Percentiles rank a stretch among this genome's conserved stretches.
phyloP scores from a whole-genome alignment of 2,329 filamentous ascomycete species.

The Ophiostoma sp. region DNA sequence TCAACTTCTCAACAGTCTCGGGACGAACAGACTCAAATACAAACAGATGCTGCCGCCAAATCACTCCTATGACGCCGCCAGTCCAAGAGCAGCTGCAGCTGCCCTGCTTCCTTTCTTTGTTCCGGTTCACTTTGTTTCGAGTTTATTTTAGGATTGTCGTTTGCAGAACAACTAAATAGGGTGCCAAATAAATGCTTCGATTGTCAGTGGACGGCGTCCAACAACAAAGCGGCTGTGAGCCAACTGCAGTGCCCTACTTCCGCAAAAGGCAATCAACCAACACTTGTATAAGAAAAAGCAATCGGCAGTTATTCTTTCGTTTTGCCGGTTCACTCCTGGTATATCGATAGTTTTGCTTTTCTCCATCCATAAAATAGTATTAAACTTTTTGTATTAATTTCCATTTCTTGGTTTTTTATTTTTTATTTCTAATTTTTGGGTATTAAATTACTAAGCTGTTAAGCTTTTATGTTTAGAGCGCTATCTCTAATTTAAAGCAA shows the following conservation, averaged over 20 bases:
- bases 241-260: slow-evolving; percentile 2
- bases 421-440: no score
- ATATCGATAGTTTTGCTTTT: neutral
- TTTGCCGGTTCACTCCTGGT: neutral
- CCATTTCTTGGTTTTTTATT: no score
- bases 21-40: no score
- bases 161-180: neutral
- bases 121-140: neutral
- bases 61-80: neutral
- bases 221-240: slow-evolving; percentile 9
- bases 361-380: no score
- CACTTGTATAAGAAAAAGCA: neutral
- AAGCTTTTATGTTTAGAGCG: no score
- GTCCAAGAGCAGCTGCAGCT: neutral
- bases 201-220: neutral
- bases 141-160: neutral
- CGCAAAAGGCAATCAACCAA: slow-evolving; percentile 5
- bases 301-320: neutral
- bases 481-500: no score
- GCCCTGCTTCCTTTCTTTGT: neutral
- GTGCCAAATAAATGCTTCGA: neutral
- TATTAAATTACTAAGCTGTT: no score
- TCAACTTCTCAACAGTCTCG: no score
- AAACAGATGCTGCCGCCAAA: no score
- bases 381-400: no score